Conservation (phyloP, 305 asterid genomes). For the Coffea humblotiana region DNA sequence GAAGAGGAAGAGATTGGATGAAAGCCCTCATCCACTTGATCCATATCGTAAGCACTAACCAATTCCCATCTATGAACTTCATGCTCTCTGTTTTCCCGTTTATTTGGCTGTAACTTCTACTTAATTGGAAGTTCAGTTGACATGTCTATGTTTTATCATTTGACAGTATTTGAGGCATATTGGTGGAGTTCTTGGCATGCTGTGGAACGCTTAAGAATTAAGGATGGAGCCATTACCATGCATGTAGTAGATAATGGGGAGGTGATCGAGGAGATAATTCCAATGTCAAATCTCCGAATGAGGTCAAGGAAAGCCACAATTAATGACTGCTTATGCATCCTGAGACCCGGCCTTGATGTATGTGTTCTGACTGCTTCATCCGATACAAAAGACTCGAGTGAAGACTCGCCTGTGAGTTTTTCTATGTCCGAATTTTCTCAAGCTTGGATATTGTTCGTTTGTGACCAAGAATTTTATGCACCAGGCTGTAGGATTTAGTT, state of each 20-base stretch:
- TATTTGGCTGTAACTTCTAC: neutral
- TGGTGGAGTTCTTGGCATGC: conserved; percentile 68
- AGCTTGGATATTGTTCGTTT: conserved; percentile 3
- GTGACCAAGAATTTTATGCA: neutral
- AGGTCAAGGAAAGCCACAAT: conserved; percentile 69
- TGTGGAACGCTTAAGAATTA: conserved; percentile 60
- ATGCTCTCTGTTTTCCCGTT: conserved; percentile 1
- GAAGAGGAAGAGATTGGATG: conserved; percentile 72
- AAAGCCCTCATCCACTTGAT: conserved; percentile 56
- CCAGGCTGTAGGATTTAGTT: neutral
- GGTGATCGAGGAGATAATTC: conserved; percentile 51
- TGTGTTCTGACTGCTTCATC: conserved; percentile 45
- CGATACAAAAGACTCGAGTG: conserved; percentile 35
- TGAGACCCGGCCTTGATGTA: conserved; percentile 79
- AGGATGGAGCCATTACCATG: conserved; percentile 46
- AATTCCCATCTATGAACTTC: neutral
- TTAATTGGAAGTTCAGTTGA: neutral
- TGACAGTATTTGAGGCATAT: conserved; percentile 83
- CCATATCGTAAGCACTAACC: conserved; percentile 55
- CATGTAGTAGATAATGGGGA: conserved; percentile 43
- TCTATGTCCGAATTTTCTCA: neutral
- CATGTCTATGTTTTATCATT: conserved; percentile 9
- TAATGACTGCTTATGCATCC: conserved; percentile 68
- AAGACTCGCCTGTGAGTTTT: conserved; percentile 52
- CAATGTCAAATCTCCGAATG: conserved; percentile 64